phyloP scores from a whole-genome alignment of 75 land plant genomes.

The Sequoia sempervirens region DNA sequence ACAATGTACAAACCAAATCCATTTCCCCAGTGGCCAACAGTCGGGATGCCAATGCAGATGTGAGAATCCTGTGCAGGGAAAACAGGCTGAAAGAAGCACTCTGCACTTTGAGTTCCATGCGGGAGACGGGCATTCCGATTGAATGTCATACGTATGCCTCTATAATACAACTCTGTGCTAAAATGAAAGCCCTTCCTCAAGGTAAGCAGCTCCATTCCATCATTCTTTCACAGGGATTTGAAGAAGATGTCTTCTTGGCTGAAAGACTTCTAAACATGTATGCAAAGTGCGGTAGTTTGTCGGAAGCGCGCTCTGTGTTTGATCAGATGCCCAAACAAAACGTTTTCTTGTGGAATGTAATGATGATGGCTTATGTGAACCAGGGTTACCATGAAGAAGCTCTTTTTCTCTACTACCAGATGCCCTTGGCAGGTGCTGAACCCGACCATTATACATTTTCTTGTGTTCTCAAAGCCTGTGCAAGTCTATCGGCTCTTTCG shows the following conservation, averaged over 20 bases:
- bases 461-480: slow-evolving; percentile 8
- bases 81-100: neutral
- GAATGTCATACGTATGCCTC: neutral
- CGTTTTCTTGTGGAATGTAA: slow-evolving; percentile 8
- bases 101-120: neutral
- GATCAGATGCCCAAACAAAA: slow-evolving; percentile 2
- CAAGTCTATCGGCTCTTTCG: neutral
- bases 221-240: neutral
- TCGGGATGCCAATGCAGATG: neutral
- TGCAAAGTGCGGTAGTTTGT: slow-evolving; percentile 4
- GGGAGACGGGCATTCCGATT: neutral
- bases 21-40: neutral
- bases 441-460: slow-evolving; percentile 2
- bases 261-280: slow-evolving; percentile 8
- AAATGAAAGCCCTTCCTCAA: neutral
- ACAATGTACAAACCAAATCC: neutral
- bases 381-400: slow-evolving; percentile 5
- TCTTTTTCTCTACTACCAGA: slow-evolving; percentile 1
- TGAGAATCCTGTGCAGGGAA: neutral
- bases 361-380: slow-evolving; percentile 3
- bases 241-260: slow-evolving; percentile 2
- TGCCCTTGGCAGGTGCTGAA: neutral
- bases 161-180: neutral
- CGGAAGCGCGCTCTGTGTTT: slow-evolving; percentile 1
- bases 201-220: neutral